Conservation (phyloP, 148 eudicot species). For the Rhododendron kiyosumense region DNA sequence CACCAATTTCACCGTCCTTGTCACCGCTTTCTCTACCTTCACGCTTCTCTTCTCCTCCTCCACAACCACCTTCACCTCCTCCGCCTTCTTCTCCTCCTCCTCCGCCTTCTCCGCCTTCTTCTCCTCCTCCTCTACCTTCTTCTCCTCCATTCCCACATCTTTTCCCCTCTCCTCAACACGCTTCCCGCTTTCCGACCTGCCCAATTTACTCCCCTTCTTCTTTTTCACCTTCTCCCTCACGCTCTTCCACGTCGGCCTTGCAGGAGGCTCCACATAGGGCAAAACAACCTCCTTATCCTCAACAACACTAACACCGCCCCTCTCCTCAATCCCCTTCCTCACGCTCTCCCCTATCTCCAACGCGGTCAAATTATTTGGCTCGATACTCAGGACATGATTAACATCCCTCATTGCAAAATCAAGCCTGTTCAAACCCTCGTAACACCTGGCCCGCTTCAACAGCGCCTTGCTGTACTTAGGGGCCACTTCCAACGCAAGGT, state of each 20-base stretch:
- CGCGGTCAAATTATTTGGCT: constrained; percentile 75
- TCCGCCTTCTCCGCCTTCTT: constrained; percentile 18
- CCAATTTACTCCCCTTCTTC: constrained; percentile 21
- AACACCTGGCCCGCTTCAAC: constrained; percentile 87
- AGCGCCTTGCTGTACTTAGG: constrained; percentile 95
- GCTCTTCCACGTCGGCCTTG: constrained; percentile 24
- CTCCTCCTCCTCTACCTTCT: constrained; percentile 23
- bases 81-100: constrained; percentile 55
- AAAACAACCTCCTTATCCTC: constrained; percentile 55
- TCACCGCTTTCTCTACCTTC: constrained; percentile 49
- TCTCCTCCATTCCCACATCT: not conserved
- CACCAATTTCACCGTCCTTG: constrained; percentile 71
- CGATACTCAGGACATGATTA: constrained; percentile 67
- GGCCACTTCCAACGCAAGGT: constrained; percentile 90
- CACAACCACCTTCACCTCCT: constrained; percentile 73
- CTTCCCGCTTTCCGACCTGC: constrained; percentile 15
- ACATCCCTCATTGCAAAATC: constrained; percentile 89
- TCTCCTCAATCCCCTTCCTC: constrained; percentile 55
- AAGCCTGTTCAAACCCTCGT: constrained; percentile 69
- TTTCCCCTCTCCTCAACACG: not conserved
- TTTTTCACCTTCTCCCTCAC: constrained; percentile 39
- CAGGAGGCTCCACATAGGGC: constrained; percentile 30
- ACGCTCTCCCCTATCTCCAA: constrained; percentile 65
- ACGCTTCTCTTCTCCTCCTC: constrained; percentile 63
- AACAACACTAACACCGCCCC: constrained; percentile 56